Evolutionary conservation across 1,284 basidiomycete genomes (phyloP).

Genomic region (Microbotryum violaceum): DNA sequence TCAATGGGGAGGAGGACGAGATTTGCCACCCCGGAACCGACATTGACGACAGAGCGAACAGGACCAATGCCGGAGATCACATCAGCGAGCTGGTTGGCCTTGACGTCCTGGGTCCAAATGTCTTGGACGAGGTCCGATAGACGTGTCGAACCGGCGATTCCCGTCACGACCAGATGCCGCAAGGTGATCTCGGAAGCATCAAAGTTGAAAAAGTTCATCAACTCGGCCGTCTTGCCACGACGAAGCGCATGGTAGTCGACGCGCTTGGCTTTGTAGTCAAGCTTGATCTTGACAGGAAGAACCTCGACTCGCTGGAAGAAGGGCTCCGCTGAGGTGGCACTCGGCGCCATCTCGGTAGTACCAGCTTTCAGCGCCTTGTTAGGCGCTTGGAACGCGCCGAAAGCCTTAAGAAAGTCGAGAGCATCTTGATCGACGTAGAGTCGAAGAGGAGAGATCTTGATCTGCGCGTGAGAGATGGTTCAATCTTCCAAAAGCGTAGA

Average conservation of each 20-base stretch:
- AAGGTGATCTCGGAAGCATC: slow-evolving; percentile 97
- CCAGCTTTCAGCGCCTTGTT: slow-evolving; percentile 41
- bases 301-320: slow-evolving; percentile 64
- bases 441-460: slow-evolving; percentile 78
- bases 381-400: slow-evolving; percentile 78
- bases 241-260: slow-evolving; percentile 89
- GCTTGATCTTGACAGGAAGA: slow-evolving; percentile 72
- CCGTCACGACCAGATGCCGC: slow-evolving; percentile 80
- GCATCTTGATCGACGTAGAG: slow-evolving; percentile 97
- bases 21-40: slow-evolving; percentile 92
- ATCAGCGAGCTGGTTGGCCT: slow-evolving; percentile 93
- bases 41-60: slow-evolving; percentile 89
- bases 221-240: slow-evolving; percentile 84
- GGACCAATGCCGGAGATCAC: slow-evolving; percentile 96
- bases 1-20: slow-evolving; percentile 90
- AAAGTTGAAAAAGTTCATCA: slow-evolving; percentile 99
- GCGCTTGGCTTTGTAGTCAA: slow-evolving; percentile 96
- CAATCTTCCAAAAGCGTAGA: background rate
- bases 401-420: slow-evolving; percentile 92
- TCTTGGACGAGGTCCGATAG: slow-evolving; percentile 88
- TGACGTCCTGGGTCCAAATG: slow-evolving; percentile 98
- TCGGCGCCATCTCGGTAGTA: slow-evolving; percentile 41
- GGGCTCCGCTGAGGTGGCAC: slow-evolving; percentile 19
- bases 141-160: slow-evolving; percentile 83
- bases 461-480: slow-evolving; percentile 46